Base-by-base conservation (phyloP, 768 basidiomycete species). In the Tylopilus sp. region DNA sequence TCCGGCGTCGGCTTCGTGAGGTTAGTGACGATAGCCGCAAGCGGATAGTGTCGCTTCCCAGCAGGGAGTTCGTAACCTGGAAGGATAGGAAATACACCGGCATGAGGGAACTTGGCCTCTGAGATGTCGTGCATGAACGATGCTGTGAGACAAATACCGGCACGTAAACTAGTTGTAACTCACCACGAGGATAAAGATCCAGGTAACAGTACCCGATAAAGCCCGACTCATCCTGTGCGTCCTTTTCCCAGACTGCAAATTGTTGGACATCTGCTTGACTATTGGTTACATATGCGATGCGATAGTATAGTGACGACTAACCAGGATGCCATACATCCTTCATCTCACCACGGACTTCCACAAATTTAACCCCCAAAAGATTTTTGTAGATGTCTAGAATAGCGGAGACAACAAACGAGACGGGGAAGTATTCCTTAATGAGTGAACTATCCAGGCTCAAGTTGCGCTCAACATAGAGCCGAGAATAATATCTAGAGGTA, bases 341-440 rank as follows among this genome's bases (percentile, higher is more conserved):
- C 48, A 82, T 76, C 26, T 84, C 75, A 42, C 80, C 79, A 54
- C 82, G 77, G 36, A 74, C 55, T 48, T 75, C 73, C 3, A 72
- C 65, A 57, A 92, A 90, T 55, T 76, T 73, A 34, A 93, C 87
- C 19, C 86, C 80, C 24, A 93, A 81, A 37, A 93, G 73, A 56
- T 81, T 81, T 67, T 92, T 87, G 66, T 93, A 94, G 60, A 92
- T 89, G 16, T 80, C 72, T 37, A 93, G 75, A 58, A 94, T 89
- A 4, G 85, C 77, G 6, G 89, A 86, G 12, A 93, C 85, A 36
- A 93, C 85, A 16, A 85, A 79, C 3, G 82, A 75, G 7, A 92
- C 92, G 2, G 90, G 89, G 79, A 94, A 92, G 68, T 92, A 90
- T 66, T 92, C 86, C 71, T 92, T 91, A 57, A 93, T 82, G 13